Conservation (phyloP, 2,329 filamentous ascomycete genomes). For the Cladorrhinum sp. region DNA sequence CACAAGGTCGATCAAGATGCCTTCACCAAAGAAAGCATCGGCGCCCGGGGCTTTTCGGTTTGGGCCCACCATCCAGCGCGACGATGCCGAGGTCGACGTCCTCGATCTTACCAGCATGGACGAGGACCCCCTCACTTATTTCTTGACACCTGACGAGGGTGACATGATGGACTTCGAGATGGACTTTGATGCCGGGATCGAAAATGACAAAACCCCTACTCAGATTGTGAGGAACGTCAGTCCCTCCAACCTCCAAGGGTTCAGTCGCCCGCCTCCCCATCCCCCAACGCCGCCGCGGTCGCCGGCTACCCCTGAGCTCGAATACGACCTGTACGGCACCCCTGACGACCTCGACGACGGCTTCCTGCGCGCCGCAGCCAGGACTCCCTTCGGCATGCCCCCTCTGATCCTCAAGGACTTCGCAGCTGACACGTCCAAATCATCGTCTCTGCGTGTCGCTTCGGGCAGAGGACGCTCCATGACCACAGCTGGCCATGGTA, state of each 20-base stretch:
- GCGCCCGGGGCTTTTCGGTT: conserved; percentile 42
- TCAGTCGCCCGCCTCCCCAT: conserved; percentile 42
- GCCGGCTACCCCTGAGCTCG: conserved; percentile 38
- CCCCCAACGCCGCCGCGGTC: conserved; percentile 39
- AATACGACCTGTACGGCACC: conserved; percentile 43
- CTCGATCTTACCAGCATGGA: conserved; percentile 40
- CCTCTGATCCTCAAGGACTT: conserved; percentile 41
- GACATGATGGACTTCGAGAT: conserved; percentile 39
- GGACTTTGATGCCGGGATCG: conserved; percentile 57
- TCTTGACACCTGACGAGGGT: conserved; percentile 49
- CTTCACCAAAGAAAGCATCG: conserved; percentile 29
- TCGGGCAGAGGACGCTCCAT: conserved; percentile 13
- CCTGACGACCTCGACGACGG: conserved; percentile 41
- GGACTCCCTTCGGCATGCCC: conserved; percentile 30
- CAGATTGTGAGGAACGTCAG: conserved; percentile 53
- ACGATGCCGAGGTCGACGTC: conserved; percentile 44
- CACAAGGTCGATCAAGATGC: conserved; percentile 32
- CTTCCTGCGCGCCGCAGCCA: conserved; percentile 38
- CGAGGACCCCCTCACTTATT: conserved; percentile 54
- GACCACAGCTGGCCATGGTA: conserved; percentile 18
- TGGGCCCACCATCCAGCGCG: conserved; percentile 41
- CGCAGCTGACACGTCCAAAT: conserved; percentile 31
- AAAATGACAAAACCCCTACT: conserved; percentile 44
- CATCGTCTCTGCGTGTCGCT: background rate
- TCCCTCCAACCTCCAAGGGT: conserved; percentile 53